Conservation (phyloP, 305 asterid species). For the Solanum hybrid region DNA sequence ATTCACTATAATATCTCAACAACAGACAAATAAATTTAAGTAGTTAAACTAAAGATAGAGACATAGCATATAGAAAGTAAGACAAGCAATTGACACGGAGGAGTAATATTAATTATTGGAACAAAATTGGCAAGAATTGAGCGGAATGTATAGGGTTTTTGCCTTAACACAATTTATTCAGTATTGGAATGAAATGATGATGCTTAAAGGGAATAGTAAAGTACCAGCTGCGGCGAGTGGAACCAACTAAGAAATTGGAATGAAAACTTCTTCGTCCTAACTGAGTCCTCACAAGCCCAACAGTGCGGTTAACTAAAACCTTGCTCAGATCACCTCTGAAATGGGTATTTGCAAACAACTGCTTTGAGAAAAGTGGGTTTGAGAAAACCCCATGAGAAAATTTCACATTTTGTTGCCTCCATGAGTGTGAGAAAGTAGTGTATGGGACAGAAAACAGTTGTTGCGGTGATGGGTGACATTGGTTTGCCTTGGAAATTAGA, state of each 20-base stretch:
- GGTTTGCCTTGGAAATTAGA: constrained; percentile 12
- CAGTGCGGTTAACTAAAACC: constrained; percentile 14
- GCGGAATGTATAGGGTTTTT: background rate
- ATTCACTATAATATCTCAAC: background rate
- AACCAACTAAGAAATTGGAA: constrained; percentile 30
- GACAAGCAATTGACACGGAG: background rate
- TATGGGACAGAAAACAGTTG: constrained; percentile 19
- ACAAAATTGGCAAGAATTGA: background rate
- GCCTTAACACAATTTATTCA: background rate
- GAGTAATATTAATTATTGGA: background rate
- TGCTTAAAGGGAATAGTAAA: background rate
- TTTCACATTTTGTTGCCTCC: constrained; percentile 15
- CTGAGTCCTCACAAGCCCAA: constrained; percentile 12
- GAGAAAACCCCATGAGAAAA: constrained; percentile 22
- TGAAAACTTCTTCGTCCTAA: constrained; percentile 27
- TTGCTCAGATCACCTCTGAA: constrained; percentile 23
- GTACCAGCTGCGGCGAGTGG: constrained; percentile 40
- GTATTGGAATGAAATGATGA: background rate
- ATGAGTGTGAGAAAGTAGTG: constrained; percentile 21
- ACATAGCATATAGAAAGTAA: background rate
- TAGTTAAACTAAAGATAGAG: background rate
- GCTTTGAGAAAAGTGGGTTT: constrained; percentile 24
- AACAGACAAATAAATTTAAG: background rate
- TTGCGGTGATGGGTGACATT: constrained; percentile 11
- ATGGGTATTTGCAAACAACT: constrained; percentile 17